Base-by-base conservation (phyloP, 257 asterid species). In the Solanum medicagineum region DNA sequence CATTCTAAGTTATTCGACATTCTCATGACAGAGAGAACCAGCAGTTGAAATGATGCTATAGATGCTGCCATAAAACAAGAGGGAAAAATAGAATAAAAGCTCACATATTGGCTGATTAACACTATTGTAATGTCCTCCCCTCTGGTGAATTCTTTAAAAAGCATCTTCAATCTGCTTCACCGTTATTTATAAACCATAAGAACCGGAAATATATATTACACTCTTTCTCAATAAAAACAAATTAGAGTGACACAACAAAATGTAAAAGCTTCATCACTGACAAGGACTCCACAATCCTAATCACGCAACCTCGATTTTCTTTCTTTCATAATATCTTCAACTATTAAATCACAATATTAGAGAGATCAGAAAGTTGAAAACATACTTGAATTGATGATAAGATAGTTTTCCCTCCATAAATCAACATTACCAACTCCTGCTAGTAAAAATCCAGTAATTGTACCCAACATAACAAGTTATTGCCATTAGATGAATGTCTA, bases 131-230 rank as follows among this genome's bases (percentile, higher is more conserved):
- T 80, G 85, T 95, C 97, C 57, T 94, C 97, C 85, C 98, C 91
- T n/a, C 95, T 15, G 10, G 98, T 95, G 90, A 94, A 96, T 62
- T 95, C 99, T 84, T 92, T 96, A 91, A 95, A 96, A 17, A 29
- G 98, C 91, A 22, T 96, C 99, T 87, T 94, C 99, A 87, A 96
- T 93, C 90, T 96, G 98, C 88, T 95, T 96, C 86, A 91, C 92
- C 2, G 96, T 92, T 36, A 94, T 92, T 90, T 96, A 98, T 95
- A 77, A 71, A 82, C 85, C 86, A 89, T 81, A 90, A 86, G 32
- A 20, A 77, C 26, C 14, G 69, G 87, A 45, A 63, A 62, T 20
- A 6, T 24, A 62, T 6, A 44, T 44, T 73, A 44, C 11, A 4
- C 4, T 15, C 40, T 24, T 45, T 2, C 24, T 36, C 1, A 70